Evolutionary conservation across 805 yeast genomes (phyloP).

Genomic region (Candida sphagnicola): DNA sequence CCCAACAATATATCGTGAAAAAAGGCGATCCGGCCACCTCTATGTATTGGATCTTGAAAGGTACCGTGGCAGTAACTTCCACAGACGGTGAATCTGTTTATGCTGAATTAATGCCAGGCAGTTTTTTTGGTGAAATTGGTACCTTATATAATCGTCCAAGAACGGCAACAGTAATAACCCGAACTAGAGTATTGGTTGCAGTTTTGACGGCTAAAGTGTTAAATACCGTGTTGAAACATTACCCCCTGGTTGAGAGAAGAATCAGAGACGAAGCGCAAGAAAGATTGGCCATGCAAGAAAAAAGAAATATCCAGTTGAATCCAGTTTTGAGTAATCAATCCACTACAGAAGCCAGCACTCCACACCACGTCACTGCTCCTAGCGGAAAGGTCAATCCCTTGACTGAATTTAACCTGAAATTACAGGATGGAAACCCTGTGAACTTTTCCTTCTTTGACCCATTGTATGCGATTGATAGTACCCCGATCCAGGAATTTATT

Average conservation of each 20-base stretch:
- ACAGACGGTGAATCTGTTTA: conserved; percentile 73
- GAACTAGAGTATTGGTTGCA: conserved; percentile 63
- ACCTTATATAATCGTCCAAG: conserved; percentile 71
- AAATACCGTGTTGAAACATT: conserved; percentile 53
- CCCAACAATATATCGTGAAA: conserved; percentile 66
- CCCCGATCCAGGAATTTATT: conserved; percentile 55
- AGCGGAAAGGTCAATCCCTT: neutral
- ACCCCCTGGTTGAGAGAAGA: conserved; percentile 62
- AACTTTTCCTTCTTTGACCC: conserved; percentile 11
- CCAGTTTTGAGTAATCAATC: neutral
- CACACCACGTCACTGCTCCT: neutral
- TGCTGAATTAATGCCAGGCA: conserved; percentile 66
- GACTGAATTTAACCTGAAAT: neutral
- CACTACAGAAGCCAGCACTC: neutral
- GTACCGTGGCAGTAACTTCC: conserved; percentile 71
- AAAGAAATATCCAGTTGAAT: conserved; percentile 38
- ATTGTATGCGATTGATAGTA: conserved; percentile 40
- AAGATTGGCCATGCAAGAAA: conserved; percentile 66
- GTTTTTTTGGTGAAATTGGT: conserved; percentile 78
- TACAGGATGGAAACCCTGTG: too few relatives aligned
- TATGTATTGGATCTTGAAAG: conserved; percentile 78
- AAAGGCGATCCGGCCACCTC: conserved; percentile 71
- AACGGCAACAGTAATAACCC: conserved; percentile 74
- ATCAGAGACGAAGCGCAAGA: conserved; percentile 80
- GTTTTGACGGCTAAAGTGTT: conserved; percentile 64